Conservation (phyloP, 768 basidiomycete genomes). For the Pleurotus cornucopiae region DNA sequence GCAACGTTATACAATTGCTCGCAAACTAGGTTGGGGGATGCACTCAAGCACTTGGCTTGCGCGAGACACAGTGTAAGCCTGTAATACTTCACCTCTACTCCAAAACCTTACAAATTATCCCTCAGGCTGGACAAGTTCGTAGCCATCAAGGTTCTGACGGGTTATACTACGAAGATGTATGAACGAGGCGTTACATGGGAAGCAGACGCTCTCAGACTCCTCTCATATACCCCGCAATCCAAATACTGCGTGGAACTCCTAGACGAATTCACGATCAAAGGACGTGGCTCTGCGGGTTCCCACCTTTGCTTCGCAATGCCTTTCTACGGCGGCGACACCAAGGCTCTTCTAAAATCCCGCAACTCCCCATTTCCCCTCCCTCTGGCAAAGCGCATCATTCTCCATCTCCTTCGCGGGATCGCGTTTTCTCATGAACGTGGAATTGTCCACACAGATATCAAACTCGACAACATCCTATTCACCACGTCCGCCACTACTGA, state of each 20-base stretch:
- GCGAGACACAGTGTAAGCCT: not conserved
- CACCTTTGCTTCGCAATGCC: not conserved
- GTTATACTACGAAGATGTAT: slow-evolving; percentile 11
- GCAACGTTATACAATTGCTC: slow-evolving; percentile 18
- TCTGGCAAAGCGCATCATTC: not conserved
- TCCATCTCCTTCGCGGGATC: not conserved
- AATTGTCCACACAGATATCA: too few species aligned
- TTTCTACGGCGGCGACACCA: too few species aligned
- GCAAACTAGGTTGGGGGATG: slow-evolving; percentile 9
- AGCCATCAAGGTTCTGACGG: slow-evolving; percentile 24
- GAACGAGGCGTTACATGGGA: slow-evolving; percentile 16
- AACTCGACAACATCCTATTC: too few species aligned
- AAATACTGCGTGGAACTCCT: not conserved
- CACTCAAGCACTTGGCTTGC: slow-evolving; percentile 26
- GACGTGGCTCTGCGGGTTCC: not conserved
- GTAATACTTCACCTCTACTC: too few species aligned
- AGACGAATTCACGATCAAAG: not conserved
- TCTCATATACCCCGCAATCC: slow-evolving; percentile 5
- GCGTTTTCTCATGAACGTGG: too few species aligned
- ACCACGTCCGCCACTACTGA: not conserved
- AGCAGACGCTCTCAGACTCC: slow-evolving; percentile 15
- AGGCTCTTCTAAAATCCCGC: too few species aligned
- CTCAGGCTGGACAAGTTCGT: slow-evolving; percentile 13
- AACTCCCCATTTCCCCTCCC: not conserved
- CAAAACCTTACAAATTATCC: too few species aligned